Conservation (phyloP, 305 asterid genomes). For the Andrographis paniculata region DNA sequence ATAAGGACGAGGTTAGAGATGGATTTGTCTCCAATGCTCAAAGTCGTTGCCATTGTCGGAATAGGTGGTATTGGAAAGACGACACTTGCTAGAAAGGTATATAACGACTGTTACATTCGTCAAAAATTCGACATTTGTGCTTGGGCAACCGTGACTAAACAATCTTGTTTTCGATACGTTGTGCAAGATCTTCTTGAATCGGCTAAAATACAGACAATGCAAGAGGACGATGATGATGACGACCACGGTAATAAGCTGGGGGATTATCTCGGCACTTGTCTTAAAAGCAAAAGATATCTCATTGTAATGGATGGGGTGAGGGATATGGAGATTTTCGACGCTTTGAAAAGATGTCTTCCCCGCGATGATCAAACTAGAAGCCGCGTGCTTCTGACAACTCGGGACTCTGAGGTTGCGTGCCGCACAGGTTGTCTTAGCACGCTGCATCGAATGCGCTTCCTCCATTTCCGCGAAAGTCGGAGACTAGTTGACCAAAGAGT, state of each 20-base stretch:
- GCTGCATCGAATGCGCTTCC: not conserved
- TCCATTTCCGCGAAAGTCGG: not conserved
- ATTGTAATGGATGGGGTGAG: not conserved
- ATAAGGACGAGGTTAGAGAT: not conserved
- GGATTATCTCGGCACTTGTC: not conserved
- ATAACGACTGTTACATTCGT: not conserved
- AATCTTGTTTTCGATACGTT: not conserved
- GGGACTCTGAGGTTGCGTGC: not conserved
- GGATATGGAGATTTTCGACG: not conserved
- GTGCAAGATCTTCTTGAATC: not conserved
- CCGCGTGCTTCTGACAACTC: not conserved
- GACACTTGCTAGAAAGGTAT: not conserved
- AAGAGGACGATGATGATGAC: not conserved
- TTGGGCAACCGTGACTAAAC: not conserved
- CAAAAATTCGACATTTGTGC: not conserved
- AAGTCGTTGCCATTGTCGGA: not conserved
- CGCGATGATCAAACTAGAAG: not conserved
- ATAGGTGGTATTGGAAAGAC: not conserved
- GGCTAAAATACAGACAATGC: not conserved
- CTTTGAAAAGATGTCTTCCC: not conserved
- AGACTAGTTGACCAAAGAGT: not conserved
- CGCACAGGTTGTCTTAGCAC: not conserved
- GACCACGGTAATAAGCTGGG: not conserved
- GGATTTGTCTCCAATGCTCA: not conserved
- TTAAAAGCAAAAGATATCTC: not conserved